Conservation (phyloP, 352 stramenopile genomes). For the Phytopythium sindhum region DNA sequence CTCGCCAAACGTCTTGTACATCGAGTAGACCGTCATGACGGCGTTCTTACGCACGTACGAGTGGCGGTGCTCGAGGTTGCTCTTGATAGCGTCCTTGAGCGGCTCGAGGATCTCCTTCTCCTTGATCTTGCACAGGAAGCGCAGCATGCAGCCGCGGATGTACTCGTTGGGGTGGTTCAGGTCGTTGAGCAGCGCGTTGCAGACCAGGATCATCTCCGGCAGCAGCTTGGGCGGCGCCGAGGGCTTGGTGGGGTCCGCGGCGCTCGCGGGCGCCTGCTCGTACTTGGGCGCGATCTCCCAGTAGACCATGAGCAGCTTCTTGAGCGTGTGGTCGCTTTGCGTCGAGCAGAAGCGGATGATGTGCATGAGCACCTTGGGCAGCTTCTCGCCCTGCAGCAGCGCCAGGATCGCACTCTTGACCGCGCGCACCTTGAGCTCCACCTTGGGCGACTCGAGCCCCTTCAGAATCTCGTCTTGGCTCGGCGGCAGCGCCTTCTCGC, state of each 20-base stretch:
- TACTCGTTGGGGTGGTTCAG: slow-evolving; percentile 99
- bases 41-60: slow-evolving; percentile 99
- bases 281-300: slow-evolving; percentile 99
- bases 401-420: slow-evolving; percentile 98
- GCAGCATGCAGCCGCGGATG: slow-evolving; percentile 98
- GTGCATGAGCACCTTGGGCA: slow-evolving; percentile 99
- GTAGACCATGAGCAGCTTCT: slow-evolving; percentile 99
- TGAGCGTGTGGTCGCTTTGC: slow-evolving; percentile 98
- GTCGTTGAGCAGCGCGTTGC: slow-evolving; percentile 99
- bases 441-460: slow-evolving; percentile 93
- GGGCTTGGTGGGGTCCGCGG: slow-evolving; percentile 19
- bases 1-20: slow-evolving; percentile 95
- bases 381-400: slow-evolving; percentile 97
- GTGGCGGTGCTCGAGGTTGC: slow-evolving; percentile 98
- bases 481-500: slow-evolving; percentile 60
- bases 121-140: slow-evolving; percentile 99
- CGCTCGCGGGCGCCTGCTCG: slow-evolving; percentile 59
- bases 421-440: slow-evolving; percentile 96
- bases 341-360: slow-evolving; percentile 99
- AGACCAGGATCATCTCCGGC: slow-evolving; percentile 99
- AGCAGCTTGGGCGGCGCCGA: slow-evolving; percentile 91
- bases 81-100: slow-evolving; percentile 91
- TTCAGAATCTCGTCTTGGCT: slow-evolving; percentile 97
- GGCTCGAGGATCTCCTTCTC: slow-evolving; percentile 94
- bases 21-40: slow-evolving; percentile 97